phyloP scores from a whole-genome alignment of 2,329 filamentous ascomycete genomes.

The Xylariaceae sp. region DNA sequence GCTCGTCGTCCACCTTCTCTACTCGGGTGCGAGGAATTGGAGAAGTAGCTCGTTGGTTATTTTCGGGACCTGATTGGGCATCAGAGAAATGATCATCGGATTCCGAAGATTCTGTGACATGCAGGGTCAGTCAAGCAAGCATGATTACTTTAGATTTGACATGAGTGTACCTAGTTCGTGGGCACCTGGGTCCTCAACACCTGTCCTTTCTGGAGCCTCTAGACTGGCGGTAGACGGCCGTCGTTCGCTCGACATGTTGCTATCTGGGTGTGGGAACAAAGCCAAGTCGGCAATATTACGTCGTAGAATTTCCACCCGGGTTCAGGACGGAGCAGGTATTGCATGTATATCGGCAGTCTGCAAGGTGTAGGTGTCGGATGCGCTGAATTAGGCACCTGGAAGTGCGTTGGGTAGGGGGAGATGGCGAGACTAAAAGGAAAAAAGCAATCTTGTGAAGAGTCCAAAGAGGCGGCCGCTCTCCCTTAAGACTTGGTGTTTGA shows the following conservation, averaged over 20 bases:
- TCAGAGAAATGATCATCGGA: constrained; percentile 70
- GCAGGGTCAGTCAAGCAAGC: constrained; percentile 14
- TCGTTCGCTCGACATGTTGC: constrained; percentile 28
- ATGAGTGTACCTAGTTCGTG: constrained; percentile 53
- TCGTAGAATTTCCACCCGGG: not conserved
- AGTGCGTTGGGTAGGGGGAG: no score
- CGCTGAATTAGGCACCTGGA: no score
- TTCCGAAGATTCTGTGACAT: constrained; percentile 44
- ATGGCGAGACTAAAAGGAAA: no score
- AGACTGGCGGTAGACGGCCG: constrained; percentile 27
- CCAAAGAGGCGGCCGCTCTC: not conserved
- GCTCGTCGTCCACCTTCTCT: constrained; percentile 57
- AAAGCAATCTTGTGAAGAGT: no score
- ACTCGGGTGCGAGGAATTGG: constrained; percentile 59
- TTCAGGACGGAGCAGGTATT: no score
- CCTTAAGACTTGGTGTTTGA: constrained; percentile 15
- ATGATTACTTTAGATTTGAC: not conserved
- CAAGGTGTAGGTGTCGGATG: no score
- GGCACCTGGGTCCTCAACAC: constrained; percentile 55
- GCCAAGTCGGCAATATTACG: constrained; percentile 5
- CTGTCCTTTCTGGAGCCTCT: constrained; percentile 34
- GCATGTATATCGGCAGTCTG: no score
- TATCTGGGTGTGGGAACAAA: not conserved
- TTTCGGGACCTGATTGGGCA: constrained; percentile 51
- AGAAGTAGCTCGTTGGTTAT: constrained; percentile 42